Evolutionary conservation across 2,329 filamentous ascomycete genomes (phyloP), one percentile per base, ranked within the genome.

Genomic region (Zymoseptoria ardabiliae): DNA sequence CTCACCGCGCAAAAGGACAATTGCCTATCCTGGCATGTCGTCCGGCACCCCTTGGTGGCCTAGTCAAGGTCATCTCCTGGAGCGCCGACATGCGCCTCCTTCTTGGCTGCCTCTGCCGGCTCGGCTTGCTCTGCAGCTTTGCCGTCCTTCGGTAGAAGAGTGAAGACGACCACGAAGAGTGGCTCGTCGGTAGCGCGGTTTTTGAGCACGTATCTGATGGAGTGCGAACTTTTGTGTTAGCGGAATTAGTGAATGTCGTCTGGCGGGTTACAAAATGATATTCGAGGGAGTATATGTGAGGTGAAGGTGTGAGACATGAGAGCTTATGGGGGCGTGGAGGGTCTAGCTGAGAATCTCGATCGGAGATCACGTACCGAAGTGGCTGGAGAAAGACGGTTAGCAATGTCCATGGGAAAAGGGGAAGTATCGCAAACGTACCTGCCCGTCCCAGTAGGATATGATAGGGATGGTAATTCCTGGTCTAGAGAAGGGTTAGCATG

Each of bases 121-220:
- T 60, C 54, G 7, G 54, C 56, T 30, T 63, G 60, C 53, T 66
- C 59, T 48, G 49, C 54, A 53, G 57, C 61, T 20, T 58, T 59
- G 41, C 61, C 58, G 11, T 89, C 85, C 58, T 84, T 85, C 8
- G 87, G 82, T 61, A 94, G 81, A 3, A 97, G 78, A 19, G 86
- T 88, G 72, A 97, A 93, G 4, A 91, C 75, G 17, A 97, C 79
- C 52, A 93, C 90, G 28, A 96, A 84, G 67, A 96, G 90, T 17
- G 90, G 82, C 35, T 89, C 82, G 53, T 83, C 83, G 0, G 89
- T 93, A 21, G 79, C 75, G 61, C 84, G 85, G 74, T 97, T 89
- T 71, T 92, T 93, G 70, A 97, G 82, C 60, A 95, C 90, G 76
- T 97, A 97, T 82, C 92, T 92, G 77, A 95, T 83, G 66, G 86